Base-by-base conservation (phyloP, 163 green algal species). In the Scenedesmus sp. region DNA sequence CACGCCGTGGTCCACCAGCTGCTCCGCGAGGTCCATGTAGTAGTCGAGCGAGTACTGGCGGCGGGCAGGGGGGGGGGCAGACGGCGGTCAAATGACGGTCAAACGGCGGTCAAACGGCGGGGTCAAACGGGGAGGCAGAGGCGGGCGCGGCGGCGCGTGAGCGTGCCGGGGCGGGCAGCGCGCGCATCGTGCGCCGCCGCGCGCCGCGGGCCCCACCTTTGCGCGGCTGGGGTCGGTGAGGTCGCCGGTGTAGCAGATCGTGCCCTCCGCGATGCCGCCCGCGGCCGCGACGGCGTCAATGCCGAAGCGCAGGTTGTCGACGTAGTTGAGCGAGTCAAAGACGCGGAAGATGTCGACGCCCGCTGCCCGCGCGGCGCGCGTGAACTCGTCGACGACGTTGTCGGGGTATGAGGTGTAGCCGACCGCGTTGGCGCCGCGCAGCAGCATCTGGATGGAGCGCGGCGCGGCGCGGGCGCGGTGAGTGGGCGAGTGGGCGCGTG, bases 171-270 rank as follows among this genome's bases (percentile, higher is more conserved):
- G 39, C 39, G 7, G 7, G 39, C 39, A 6, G 39, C 39, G 39
- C 39, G 7, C 39, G 39, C 39, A 6, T 6, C 39, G 39, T 10
- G 10, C 39, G 39, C 39, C 39, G 36, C 1, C 22, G 26, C 28
- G 22, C 20, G 31, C 65, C 2, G 0, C 26, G 47, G 6, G 26
- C 5, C 78, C 36, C 66, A 92, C 88, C 84, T 93, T 95, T 42
- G 56, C 84, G 20, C 83, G 67, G 13, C 53, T 82, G n/a, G 89
- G 86, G 83, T 96, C 84, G 13, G 84, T 81, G 10, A 97, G 70
- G 83, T 97, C 93, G n/a, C 93, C 92, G 0, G 93, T 97, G 89
- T 98, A 98, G 88, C 95, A 98, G 64, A 98, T 93, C 24, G 94
- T 97, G 36, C 87, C 94, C 88, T 97, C 92, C 20, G 87, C 87